These are phyloP conservation scores for Ogataea paraovalis DNA, from an alignment of 805 yeast genomes.

Conservation along the genomic window DNA sequence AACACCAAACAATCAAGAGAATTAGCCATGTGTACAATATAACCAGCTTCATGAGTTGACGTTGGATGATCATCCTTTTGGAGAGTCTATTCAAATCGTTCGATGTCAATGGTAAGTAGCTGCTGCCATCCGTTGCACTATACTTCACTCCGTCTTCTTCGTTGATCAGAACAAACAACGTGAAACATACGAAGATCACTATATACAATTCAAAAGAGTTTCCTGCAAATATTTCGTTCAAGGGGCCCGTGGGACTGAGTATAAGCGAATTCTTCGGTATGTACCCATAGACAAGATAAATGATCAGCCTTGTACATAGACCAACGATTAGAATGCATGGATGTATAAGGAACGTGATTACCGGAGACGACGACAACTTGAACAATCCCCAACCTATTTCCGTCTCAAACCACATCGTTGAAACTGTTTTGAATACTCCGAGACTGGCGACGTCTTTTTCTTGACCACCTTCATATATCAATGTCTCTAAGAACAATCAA, in stretches of 20 bases:
- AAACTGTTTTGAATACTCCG: neutral
- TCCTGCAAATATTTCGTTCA: slow-evolving; percentile 28
- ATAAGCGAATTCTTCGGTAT: slow-evolving; percentile 12
- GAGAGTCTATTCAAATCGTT: slow-evolving; percentile 6
- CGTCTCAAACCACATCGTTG: neutral
- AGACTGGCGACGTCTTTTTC: too few relatives aligned
- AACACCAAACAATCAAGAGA: slow-evolving; percentile 29
- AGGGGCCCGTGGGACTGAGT: slow-evolving; percentile 20
- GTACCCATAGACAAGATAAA: neutral
- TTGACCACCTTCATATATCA: too few relatives aligned
- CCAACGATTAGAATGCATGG: slow-evolving; percentile 16
- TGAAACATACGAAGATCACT: slow-evolving; percentile 6
- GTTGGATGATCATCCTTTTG: slow-evolving; percentile 3
- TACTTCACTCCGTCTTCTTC: slow-evolving; percentile 1
- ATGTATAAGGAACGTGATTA: slow-evolving; percentile 7
- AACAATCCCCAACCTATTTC: neutral
- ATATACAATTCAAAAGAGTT: slow-evolving; percentile 27
- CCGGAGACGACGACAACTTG: neutral
- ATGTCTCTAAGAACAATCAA: too few relatives aligned
- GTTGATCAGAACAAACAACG: slow-evolving; percentile 6
- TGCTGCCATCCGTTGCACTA: neutral
- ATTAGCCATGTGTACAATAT: slow-evolving; percentile 20
- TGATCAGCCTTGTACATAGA: slow-evolving; percentile 2
- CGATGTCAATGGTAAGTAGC: slow-evolving; percentile 14
- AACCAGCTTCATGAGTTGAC: slow-evolving; percentile 19